Conservation (phyloP, 2,329 filamentous ascomycete species). For the Lasiodiplodia hormozganensis region DNA sequence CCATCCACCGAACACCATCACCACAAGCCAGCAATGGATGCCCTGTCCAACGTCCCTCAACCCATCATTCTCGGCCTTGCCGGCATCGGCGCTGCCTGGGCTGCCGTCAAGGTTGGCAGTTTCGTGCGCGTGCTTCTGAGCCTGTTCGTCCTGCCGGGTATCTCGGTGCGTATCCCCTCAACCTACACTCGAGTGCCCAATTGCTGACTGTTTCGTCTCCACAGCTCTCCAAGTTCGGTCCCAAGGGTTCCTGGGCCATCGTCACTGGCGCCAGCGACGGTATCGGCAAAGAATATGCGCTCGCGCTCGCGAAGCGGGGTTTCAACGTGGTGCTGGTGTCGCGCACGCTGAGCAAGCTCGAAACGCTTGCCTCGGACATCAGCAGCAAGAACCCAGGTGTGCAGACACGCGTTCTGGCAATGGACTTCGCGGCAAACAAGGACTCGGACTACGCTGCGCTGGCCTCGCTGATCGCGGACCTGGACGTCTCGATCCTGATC, state of each 20-base stretch:
- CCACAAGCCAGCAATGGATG: slow-evolving; percentile 17
- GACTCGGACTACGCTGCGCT: slow-evolving; percentile 81
- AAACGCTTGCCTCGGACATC: slow-evolving; percentile 77
- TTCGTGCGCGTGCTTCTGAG: slow-evolving; percentile 56
- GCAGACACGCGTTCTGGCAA: slow-evolving; percentile 79
- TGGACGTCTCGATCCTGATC: slow-evolving; percentile 86
- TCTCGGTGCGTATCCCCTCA: slow-evolving; percentile 47
- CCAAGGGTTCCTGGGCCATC: slow-evolving; percentile 90
- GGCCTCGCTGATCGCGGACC: slow-evolving; percentile 69
- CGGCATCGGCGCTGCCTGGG: slow-evolving; percentile 24
- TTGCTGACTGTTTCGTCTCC: neutral
- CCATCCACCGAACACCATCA: slow-evolving; percentile 1
- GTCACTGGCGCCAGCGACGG: slow-evolving; percentile 96
- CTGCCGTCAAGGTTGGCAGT: slow-evolving; percentile 49
- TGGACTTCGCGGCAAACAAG: slow-evolving; percentile 87
- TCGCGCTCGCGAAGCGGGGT: slow-evolving; percentile 86
- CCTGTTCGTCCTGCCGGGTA: slow-evolving; percentile 57
- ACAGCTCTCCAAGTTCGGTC: slow-evolving; percentile 88
- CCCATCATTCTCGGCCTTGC: slow-evolving; percentile 27
- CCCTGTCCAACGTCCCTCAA: slow-evolving; percentile 18
- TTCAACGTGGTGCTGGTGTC: slow-evolving; percentile 97
- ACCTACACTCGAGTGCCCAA: neutral
- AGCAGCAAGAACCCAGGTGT: slow-evolving; percentile 71
- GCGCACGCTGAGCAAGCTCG: slow-evolving; percentile 91
- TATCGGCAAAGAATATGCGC: slow-evolving; percentile 93